A percentile compares a stretch with the other conserved stretches of the same genome.
Conservation (phyloP, 306 rosid species). For the Sicyos edulis region DNA sequence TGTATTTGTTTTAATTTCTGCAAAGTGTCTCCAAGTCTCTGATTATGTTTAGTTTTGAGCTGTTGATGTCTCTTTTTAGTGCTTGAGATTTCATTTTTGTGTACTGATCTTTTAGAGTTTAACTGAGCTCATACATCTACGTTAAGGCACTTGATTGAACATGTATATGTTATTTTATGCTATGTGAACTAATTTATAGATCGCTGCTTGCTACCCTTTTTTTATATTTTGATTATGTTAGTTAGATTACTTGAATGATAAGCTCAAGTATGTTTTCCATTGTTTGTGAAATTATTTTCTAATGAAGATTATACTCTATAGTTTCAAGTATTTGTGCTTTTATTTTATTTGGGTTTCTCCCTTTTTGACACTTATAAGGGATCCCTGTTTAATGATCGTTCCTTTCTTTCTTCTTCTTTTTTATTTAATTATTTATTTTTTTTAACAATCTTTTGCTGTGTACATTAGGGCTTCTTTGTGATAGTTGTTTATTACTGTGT, state of each 20-base stretch:
- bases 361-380: not conserved
- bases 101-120: not conserved
- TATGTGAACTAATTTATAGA: constrained; percentile 10
- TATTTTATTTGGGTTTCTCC: not conserved
- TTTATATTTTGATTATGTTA: not conserved
- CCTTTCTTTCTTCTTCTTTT: not conserved
- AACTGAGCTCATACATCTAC: not conserved
- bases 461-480: not conserved
- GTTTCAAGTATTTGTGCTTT: not conserved
- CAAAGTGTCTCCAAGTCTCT: not conserved
- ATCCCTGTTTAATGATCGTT: not conserved
- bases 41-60: not conserved
- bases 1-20: not conserved
- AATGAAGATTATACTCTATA: not conserved
- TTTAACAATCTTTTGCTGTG: not conserved
- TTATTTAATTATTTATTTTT: not conserved
- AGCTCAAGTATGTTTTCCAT: not conserved
- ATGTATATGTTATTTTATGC: not conserved
- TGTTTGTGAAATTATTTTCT: not conserved
- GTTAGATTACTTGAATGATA: not conserved
- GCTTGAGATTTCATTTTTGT: not conserved
- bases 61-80: constrained; percentile 2
- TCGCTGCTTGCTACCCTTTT: not conserved
- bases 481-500: not conserved
- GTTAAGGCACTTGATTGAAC: not conserved